A percentile compares a stretch with the other conserved stretches of the same genome.
These are phyloP conservation scores for Xylaria acuta DNA, from an alignment of 495 filamentous ascomycete genomes.

Conservation along the genomic window DNA sequence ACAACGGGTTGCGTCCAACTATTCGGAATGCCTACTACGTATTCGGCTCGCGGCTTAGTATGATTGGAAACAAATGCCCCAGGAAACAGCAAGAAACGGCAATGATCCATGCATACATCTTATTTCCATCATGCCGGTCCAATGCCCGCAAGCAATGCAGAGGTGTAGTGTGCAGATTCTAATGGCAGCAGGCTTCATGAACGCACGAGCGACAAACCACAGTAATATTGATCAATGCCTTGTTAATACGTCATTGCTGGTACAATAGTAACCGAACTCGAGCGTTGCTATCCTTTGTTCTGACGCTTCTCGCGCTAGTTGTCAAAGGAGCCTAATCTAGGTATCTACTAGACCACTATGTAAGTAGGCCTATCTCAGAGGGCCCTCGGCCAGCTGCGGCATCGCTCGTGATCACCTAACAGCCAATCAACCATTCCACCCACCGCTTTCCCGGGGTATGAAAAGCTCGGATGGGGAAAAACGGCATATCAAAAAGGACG, in stretches of 20 bases:
- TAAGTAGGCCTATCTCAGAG: background rate
- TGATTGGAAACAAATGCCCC: background rate
- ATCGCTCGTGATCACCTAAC: background rate
- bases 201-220: background rate
- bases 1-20: conserved; percentile 4
- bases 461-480: background rate
- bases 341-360: too few species aligned
- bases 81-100: background rate
- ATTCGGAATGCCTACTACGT: background rate
- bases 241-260: background rate
- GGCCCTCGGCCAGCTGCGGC: background rate
- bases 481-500: background rate
- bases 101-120: background rate
- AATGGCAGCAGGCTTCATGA: background rate
- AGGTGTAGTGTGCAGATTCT: background rate
- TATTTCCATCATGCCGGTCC: background rate
- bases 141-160: background rate
- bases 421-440: background rate
- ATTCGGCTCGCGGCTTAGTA: background rate
- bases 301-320: background rate
- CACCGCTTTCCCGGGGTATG: background rate
- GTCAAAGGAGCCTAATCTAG: background rate
- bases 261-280: background rate
- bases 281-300: background rate
- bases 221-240: background rate